phyloP scores from a whole-genome alignment of 495 filamentous ascomycete species.

The Antarctomyces pellizariae region DNA sequence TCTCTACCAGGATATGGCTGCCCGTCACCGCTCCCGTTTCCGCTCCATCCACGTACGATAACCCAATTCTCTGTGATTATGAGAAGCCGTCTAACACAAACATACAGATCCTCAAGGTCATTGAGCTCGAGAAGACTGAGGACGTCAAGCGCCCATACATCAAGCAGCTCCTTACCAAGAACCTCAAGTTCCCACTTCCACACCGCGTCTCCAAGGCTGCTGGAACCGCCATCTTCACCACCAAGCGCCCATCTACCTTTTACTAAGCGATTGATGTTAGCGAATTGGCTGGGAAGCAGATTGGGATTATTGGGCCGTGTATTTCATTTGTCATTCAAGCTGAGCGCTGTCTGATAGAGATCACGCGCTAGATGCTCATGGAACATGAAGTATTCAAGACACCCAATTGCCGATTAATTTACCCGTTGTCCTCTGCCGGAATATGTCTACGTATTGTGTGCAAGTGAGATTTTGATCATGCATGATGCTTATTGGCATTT shows the following conservation, averaged over 20 bases:
- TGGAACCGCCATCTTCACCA: conserved; percentile 73
- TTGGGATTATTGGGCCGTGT: too few species aligned
- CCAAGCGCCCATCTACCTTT: conserved; percentile 83
- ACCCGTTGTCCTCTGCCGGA: too few species aligned
- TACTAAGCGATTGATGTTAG: conserved; percentile 13
- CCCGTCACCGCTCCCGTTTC: conserved; percentile 92
- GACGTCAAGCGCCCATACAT: conserved; percentile 93
- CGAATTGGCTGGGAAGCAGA: too few species aligned
- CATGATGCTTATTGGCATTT: too few species aligned
- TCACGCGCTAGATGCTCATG: too few species aligned
- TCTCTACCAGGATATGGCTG: conserved; percentile 98
- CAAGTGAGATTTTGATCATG: too few species aligned
- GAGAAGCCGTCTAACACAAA: conserved; percentile 11
- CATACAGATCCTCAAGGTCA: conserved; percentile 81
- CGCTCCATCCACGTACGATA: conserved; percentile 82
- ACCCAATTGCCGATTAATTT: too few species aligned
- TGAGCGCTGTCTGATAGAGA: too few species aligned
- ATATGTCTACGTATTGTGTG: too few species aligned
- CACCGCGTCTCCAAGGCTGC: conserved; percentile 65
- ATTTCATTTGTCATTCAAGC: too few species aligned
- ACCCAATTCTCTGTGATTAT: neutral
- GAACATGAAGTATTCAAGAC: too few species aligned
- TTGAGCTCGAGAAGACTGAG: conserved; percentile 79
- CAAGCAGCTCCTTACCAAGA: conserved; percentile 86
- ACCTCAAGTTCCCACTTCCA: conserved; percentile 94